Conservation (phyloP, 2,329 filamentous ascomycete species). For the Neurospora crassa region DNA sequence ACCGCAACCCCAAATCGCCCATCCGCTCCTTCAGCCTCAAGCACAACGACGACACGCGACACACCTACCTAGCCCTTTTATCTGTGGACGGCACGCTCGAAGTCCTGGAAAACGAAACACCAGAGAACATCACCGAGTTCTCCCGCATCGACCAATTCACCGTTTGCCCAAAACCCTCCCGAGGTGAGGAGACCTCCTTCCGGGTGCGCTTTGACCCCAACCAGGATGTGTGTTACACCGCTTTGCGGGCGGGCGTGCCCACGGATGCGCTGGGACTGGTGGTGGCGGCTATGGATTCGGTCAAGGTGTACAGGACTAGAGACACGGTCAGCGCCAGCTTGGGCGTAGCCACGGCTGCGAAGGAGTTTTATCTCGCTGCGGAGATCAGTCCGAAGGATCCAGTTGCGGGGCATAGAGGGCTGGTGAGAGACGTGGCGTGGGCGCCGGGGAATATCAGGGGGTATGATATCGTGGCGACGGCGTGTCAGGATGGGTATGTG, state of each 20-base stretch:
- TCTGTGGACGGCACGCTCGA: constrained; percentile 72
- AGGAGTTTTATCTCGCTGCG: constrained; percentile 77
- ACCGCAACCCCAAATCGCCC: constrained; percentile 49
- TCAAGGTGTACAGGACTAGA: constrained; percentile 72
- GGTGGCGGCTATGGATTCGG: constrained; percentile 75
- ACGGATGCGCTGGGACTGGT: constrained; percentile 71
- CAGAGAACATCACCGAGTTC: constrained; percentile 73
- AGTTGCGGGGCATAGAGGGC: constrained; percentile 45
- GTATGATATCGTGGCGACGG: constrained; percentile 83
- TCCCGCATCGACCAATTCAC: constrained; percentile 65
- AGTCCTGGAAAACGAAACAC: constrained; percentile 76
- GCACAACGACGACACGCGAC: constrained; percentile 65
- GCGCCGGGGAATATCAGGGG: constrained; percentile 83
- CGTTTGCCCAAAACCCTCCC: constrained; percentile 56
- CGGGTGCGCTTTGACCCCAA: constrained; percentile 83
- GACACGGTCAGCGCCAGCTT: constrained; percentile 44
- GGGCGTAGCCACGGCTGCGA: constrained; percentile 46
- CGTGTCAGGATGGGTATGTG: constrained; percentile 83
- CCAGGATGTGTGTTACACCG: constrained; percentile 66
- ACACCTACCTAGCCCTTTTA: constrained; percentile 78
- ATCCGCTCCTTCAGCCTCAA: constrained; percentile 82
- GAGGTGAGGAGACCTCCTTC: constrained; percentile 83
- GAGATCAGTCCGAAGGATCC: constrained; percentile 46
- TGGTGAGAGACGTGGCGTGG: constrained; percentile 87
- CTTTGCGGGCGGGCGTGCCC: constrained; percentile 71